A percentile compares a stretch with the other conserved stretches of the same genome.
phyloP scores from a whole-genome alignment of 2,329 filamentous ascomycete genomes.

The Coniochaeta sp. region DNA sequence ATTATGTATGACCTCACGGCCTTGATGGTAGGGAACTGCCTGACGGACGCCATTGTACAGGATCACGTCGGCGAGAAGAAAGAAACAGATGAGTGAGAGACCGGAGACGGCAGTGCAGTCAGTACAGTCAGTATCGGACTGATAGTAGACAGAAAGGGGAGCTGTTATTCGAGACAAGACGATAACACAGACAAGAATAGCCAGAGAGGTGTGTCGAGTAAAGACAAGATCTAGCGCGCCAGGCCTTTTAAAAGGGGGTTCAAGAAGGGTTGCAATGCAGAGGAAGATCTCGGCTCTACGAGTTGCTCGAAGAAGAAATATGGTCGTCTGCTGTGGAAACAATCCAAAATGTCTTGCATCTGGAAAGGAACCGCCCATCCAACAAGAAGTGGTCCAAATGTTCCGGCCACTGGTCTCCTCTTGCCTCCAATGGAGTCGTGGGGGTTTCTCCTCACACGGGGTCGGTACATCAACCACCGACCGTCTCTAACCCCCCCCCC shows the following conservation, averaged over 20 bases:
- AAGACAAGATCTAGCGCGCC: neutral
- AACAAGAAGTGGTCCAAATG: too few species aligned
- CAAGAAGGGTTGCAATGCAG: neutral
- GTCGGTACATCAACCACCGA: neutral
- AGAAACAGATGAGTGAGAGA: too few species aligned
- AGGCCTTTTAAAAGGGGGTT: neutral
- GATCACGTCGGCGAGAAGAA: neutral
- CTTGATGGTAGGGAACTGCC: conserved; percentile 67
- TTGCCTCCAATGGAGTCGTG: conserved; percentile 1
- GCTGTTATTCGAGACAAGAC: too few species aligned
- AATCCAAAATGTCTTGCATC: conserved; percentile 1
- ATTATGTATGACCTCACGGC: conserved; percentile 67
- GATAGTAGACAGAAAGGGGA: neutral
- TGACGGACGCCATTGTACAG: conserved; percentile 38
- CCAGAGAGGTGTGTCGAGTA: neutral
- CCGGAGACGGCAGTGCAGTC: too few species aligned
- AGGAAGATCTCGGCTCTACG: neutral
- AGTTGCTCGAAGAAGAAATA: neutral
- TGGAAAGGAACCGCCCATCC: neutral
- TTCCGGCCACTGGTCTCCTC: too few species aligned
- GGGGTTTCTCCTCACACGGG: neutral
- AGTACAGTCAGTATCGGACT: too few species aligned
- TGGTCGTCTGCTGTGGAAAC: too few species aligned
- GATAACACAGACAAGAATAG: too few species aligned
- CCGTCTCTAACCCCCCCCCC: neutral